Base-by-base conservation (phyloP, 371 early-diverging fungal species). In the Mucor piriformis region DNA sequence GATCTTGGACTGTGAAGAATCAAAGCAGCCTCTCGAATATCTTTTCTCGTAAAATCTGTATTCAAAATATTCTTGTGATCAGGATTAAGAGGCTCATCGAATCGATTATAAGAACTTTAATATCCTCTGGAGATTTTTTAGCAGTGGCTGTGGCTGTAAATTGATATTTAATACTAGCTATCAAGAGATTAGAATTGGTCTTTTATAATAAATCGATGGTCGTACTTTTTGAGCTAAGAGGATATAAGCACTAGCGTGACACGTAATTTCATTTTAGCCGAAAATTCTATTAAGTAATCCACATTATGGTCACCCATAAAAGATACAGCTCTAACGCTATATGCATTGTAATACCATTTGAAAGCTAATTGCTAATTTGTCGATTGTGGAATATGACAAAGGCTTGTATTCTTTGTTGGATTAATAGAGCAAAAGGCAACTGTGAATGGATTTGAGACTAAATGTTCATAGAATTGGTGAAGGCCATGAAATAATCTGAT, bases 171-270 rank as follows among this genome's bases (percentile, higher is more conserved):
- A 37, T 29, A 6, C 55, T 53, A 8, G 59, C 43, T 3, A 70
- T 24, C 13, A 76, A 20, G 0, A 66, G n/a, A 10, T 57, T 58
- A 3, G 69, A 27, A 3, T 56, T 34, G 5, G 69, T 68, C 24
- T 70, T 70, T 20, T 61, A 50, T 38, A 71, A 15, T 1, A 76
- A 42, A 24, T 73, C 33, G 13, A 59, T 57, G 12, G 62, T 48
- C 16, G 69, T 71, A 27, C 62, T 37, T 54, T 59, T 61, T 7
- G 76, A 73, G 25, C 69, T 76, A 13, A 71, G 66, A 21, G 76
- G 66, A 6, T 6, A 76, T 47, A 3, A 55, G 18, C 27, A 76
- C 18, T 13, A 70, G 13, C 2, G 56, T 50, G 13, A 62, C 25
- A 12, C 63, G 64, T 2, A 70, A 34, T 15, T 73, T 71, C 23